Percentiles rank a stretch among this genome's conserved stretches.
Evolutionary conservation across 306 rosid species (phyloP).

Genomic region (Cucurbita pepo): DNA sequence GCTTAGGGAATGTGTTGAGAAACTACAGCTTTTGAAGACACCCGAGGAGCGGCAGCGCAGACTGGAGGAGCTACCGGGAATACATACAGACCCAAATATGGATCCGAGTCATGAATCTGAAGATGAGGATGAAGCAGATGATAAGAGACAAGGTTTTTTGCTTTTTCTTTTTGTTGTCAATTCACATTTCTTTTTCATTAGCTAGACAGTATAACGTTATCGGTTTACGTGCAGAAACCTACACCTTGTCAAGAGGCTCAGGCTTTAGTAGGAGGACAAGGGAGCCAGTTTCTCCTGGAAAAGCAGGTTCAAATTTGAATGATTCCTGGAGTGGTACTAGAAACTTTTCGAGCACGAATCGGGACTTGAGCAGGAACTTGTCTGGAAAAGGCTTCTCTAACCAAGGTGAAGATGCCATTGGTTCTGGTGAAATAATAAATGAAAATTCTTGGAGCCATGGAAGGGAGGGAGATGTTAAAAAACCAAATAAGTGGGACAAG

Average conservation of each 20-base stretch:
- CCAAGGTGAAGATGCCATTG: conserved; percentile 45
- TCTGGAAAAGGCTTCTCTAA: conserved; percentile 53
- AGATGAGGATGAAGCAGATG: conserved; percentile 65
- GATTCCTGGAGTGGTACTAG: conserved; percentile 72
- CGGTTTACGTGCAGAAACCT: conserved; percentile 47
- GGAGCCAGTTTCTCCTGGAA: conserved; percentile 67
- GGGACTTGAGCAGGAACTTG: conserved; percentile 48
- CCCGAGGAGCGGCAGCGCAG: conserved; percentile 99
- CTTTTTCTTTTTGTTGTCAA: background rate
- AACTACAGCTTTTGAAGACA: conserved; percentile 80
- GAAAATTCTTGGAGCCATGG: conserved; percentile 48
- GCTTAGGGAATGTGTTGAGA: conserved; percentile 99
- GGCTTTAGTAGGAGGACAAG: conserved; percentile 65
- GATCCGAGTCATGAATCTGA: conserved; percentile 93
- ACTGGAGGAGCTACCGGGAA: conserved; percentile 74
- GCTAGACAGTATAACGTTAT: background rate
- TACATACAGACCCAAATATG: conserved; percentile 90
- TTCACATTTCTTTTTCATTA: background rate
- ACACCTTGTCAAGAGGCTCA: conserved; percentile 49
- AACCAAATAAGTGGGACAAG: conserved; percentile 50
- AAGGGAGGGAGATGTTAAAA: conserved; percentile 61
- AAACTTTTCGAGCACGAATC: conserved; percentile 38
- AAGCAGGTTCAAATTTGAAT: conserved; percentile 37
- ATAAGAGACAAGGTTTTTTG: conserved; percentile 45
- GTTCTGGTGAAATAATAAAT: conserved; percentile 33